Base-by-base conservation (phyloP, 2,329 filamentous ascomycete species). In the Fusarium sp. region DNA sequence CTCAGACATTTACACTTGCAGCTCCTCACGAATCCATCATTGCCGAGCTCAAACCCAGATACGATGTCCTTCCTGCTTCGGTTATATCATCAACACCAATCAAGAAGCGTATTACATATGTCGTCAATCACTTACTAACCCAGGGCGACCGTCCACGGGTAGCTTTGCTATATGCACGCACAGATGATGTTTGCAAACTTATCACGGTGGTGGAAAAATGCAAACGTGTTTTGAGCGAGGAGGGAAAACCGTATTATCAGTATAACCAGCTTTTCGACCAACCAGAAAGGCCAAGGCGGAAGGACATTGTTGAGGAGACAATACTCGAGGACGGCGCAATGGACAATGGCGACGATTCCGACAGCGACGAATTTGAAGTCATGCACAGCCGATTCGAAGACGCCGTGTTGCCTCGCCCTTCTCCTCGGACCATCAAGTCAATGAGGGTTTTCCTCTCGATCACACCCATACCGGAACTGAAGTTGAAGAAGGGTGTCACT, bases 161-260 rank as follows among this genome's bases (percentile, higher is more conserved):
- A 16, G 82, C 82, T n/a, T 76, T 89, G 42, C 78, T 89, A 20
- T 83, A 88, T 72, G 85, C 86, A 32, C 84, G 84, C 22, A 81
- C 85, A 1, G 65, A 77, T 12, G 85, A 88, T 5, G 84, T 87
- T 3, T 84, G 84, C 78, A 94, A 94, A 78, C 82, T 93, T 73
- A 87, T 93, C 72, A 90, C 87, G 6, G 86, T 93, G 47, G 85
- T 85, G 46, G 91, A 94, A 78, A 89, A 92, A 40, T 85, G 84
- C 59, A 91, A 91, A 77, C 81, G 86, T 42, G 81, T 88, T 49
- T 79, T 91, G 55, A 80, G 75, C 32, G 82, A 84, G 53, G 78
- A 81, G 43, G 83, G 82, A 6, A 82, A 80, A 63, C 71, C 80
- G 50, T 89, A 85, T 83, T 87, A 81, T 63, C 88, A 88, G 76